phyloP scores from a whole-genome alignment of 192 early-diverging fungal species.

The Borealophlyctis nickersoniae region DNA sequence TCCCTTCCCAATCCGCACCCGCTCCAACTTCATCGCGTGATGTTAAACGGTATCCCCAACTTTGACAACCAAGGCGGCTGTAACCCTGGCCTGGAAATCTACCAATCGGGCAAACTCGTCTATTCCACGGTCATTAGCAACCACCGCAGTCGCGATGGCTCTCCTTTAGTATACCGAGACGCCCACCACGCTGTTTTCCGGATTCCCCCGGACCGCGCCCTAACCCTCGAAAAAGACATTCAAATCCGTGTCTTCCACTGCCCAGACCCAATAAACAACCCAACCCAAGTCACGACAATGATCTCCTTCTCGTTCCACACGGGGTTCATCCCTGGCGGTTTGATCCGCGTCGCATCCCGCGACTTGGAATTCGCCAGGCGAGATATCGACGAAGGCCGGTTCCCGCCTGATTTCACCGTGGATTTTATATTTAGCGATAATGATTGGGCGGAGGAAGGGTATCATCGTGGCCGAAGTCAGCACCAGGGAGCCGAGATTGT shows the following conservation, averaged over 20 bases:
- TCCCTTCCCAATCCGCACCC: constrained; percentile 41
- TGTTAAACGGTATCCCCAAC: constrained; percentile 39
- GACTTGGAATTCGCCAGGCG: constrained; percentile 49
- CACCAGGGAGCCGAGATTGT: constrained; percentile 12
- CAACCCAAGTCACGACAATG: constrained; percentile 45
- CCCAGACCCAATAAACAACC: constrained; percentile 25
- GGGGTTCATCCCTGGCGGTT: constrained; percentile 57
- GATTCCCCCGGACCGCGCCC: constrained; percentile 2
- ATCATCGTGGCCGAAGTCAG: not conserved
- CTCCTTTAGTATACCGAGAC: not conserved
- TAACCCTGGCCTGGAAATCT: constrained; percentile 49
- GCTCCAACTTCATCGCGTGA: constrained; percentile 40
- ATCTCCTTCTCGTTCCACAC: constrained; percentile 56
- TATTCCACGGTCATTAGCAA: constrained; percentile 27
- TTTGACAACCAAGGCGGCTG: constrained; percentile 35
- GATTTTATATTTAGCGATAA: constrained; percentile 41
- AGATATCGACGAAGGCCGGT: constrained; percentile 36
- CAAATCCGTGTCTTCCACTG: constrained; percentile 47
- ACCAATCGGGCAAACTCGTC: constrained; percentile 44
- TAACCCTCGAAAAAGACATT: constrained; percentile 42
- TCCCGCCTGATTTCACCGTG: constrained; percentile 40
- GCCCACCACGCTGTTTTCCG: constrained; percentile 12
- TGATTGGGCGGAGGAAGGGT: constrained; percentile 5
- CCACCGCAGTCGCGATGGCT: not conserved
- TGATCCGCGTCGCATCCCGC: constrained; percentile 48